Evolutionary conservation across 73 alveolate species (phyloP), one percentile per base, ranked within the genome.

Genomic region (Paraurostyla sp.): DNA sequence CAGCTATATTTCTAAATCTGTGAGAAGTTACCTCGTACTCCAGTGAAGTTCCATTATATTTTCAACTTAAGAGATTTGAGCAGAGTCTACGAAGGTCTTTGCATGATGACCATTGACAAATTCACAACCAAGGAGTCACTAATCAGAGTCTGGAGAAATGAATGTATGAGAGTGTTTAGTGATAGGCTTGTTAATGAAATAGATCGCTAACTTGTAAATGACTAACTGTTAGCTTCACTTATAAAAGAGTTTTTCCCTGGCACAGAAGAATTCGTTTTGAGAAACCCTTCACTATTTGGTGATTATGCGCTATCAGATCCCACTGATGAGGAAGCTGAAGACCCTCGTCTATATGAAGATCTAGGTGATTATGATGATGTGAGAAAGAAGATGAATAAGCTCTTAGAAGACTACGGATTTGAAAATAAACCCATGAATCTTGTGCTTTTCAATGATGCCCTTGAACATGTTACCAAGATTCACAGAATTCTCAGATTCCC

Each of bases 21-120:
- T 22, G 99, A 97, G 63, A 93, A 91, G 80, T 95, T 97, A 22
- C 99, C 99, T n/a, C 94, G 99, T 87, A 98, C 99, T 15, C 99
- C 99, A 36, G 96, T 94, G 73, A 98, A 98, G 92, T 98, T 98
- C 99, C 99, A 98, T 93, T 98, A 98, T 94, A 98, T 98, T 80
- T 98, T 98, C 95, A 98, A 97, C 83, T 94, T 98, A 76, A 93
- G 99, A 49, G 99, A 98, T 91, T 88, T 98, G 71, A 88, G 98
- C 83, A 96, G 99, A 81, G 99, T 98, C 33, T 97, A 95, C 88
- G 99, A 98, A 93, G 99, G 99, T 51, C 93, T 98, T 32, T 94
- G 97, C 87, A 84, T 92, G 92, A 85, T 97, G 78, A 97, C 99
- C 27, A 87, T 90, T n/a, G 99, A 97, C 45, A 96, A 94, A 80